A percentile compares a stretch with the other conserved stretches of the same genome.
Evolutionary conservation across 164 flowering plant species (phyloP).

Genomic region (Houttuynia cordata): DNA sequence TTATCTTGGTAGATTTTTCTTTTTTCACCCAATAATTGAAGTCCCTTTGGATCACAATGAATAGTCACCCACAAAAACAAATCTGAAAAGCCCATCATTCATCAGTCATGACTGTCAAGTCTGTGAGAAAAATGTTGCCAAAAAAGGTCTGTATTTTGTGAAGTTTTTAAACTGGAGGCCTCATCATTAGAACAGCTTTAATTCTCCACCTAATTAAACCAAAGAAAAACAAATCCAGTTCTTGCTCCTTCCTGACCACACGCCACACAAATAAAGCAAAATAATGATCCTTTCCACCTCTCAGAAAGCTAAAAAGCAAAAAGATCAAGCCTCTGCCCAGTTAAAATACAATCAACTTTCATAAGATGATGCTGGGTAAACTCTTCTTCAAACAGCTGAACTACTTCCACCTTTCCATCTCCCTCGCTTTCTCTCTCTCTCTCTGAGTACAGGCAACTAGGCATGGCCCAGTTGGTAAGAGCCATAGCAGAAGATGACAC

Average conservation of each 20-base stretch:
- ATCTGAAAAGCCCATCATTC: background rate
- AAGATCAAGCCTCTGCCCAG: too few relatives aligned
- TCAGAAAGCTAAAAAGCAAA: background rate
- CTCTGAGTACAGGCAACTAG: constrained; percentile 17
- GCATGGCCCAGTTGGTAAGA: constrained; percentile 42
- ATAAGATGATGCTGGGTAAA: too few relatives aligned
- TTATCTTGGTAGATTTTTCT: too few relatives aligned
- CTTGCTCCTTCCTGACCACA: background rate
- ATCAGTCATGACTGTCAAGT: background rate
- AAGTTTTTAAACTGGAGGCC: background rate
- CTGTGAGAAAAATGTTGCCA: background rate
- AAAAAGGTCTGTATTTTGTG: too few relatives aligned
- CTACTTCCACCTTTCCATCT: background rate
- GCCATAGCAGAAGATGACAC: constrained; percentile 4
- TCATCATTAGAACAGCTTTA: background rate
- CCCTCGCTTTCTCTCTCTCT: background rate
- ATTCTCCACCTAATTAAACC: background rate
- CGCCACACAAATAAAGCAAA: background rate
- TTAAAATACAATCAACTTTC: too few relatives aligned
- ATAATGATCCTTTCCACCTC: background rate
- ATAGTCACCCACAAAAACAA: background rate
- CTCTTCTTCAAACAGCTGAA: too few relatives aligned
- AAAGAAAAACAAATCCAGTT: background rate
- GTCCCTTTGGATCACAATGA: too few relatives aligned
- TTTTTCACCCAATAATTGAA: too few relatives aligned